Base-by-base conservation (phyloP, 495 filamentous ascomycete genomes). In the Tuber microsphaerosporum region DNA sequence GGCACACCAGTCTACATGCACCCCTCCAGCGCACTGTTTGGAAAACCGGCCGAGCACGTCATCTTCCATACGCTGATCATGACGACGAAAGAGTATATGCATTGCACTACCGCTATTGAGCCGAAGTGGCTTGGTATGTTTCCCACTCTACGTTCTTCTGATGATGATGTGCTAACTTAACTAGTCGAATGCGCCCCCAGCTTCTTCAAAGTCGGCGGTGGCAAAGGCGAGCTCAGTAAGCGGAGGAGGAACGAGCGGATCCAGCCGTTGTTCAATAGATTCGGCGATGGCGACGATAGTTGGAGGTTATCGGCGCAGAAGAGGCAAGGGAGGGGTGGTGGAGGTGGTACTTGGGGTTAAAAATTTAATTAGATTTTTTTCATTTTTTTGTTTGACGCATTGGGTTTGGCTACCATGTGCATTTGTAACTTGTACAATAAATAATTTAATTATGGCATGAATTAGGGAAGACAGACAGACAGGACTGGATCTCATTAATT, bases 51-150 rank as follows among this genome's bases (percentile, higher is more conserved):
- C 9, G 95, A 99, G 84, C 94, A 95, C 86, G 95, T 98, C 22
- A 92, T 99, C 42, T 98, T 97, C 82, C 90, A 97, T 77, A 89
- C 87, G 0, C 84, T 99, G 51, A 92, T 98, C 0, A 88, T 97
- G 77, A 99, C 95, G 14, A 94, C 92, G 39, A 94, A 96, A 85
- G 95, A 99, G 85, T 99, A 97, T 84, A 98, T 99, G 95, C 93
- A 97, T 75, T 91, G 87, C 81, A 94, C 92, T 12, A 96, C 93
- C 0, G 88, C 88, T 6, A 97, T 99, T 79, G 95, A 99, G 83
- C 94, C 95, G 1, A 97, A 97, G 76, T 93, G 89, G 89, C 85
- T 90, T 42, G 83, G 84, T 86, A 84, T 72, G 83, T 80, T 77
- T 39, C 69, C 70, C 39, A 19, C 45, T 17, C 71, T 31, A 26